Conservation (phyloP, 768 basidiomycete genomes). For the Leccinum subgranulosum region DNA sequence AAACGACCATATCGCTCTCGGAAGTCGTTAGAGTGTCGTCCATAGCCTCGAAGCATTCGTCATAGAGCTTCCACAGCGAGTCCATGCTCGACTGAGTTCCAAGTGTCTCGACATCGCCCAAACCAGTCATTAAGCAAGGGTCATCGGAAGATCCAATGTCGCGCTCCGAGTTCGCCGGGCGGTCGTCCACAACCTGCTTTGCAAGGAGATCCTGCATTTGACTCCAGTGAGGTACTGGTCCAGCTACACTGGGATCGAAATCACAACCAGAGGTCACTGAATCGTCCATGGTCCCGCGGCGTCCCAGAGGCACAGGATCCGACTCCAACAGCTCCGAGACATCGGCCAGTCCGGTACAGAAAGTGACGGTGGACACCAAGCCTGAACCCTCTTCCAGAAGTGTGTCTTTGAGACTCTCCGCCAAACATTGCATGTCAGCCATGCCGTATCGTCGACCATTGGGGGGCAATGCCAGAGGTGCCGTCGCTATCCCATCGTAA, state of each 20-base stretch:
- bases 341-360: background rate
- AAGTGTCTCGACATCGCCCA: background rate
- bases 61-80: conserved; percentile 11
- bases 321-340: background rate
- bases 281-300: background rate
- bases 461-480: background rate
- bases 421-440: conserved; percentile 2
- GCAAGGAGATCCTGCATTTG: no score
- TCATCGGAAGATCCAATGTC: background rate
- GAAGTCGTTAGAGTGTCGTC: background rate
- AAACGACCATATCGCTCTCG: background rate
- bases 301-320: background rate
- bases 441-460: conserved; percentile 9
- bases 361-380: background rate
- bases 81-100: background rate
- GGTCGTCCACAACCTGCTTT: background rate
- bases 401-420: background rate
- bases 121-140: background rate
- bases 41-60: background rate
- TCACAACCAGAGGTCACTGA: background rate
- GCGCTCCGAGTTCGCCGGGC: background rate
- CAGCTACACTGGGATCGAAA: no score
- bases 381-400: background rate
- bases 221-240: no score
- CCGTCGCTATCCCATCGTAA: background rate